phyloP scores from a whole-genome alignment of 495 filamentous ascomycete species.

The Cercophora scortea region DNA sequence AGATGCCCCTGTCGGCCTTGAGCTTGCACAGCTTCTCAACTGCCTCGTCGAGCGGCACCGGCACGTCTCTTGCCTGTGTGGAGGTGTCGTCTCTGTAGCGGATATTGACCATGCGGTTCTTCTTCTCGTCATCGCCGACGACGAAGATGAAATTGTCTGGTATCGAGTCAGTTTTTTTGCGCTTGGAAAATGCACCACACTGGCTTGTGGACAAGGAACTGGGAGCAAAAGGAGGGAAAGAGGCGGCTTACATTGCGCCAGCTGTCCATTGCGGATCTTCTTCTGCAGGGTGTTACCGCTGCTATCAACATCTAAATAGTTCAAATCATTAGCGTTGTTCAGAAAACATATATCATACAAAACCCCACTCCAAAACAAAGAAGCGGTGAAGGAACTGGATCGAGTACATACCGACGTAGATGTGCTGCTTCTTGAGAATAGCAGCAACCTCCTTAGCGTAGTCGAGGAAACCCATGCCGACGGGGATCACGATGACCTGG shows the following conservation, averaged over 20 bases:
- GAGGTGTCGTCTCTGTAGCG: conserved; percentile 81
- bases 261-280: conserved; percentile 85
- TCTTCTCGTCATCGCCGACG: conserved; percentile 76
- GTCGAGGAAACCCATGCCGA: conserved; percentile 74
- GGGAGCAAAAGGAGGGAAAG: neutral
- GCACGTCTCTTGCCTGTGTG: conserved; percentile 60
- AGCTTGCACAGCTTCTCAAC: conserved; percentile 64
- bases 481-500: conserved; percentile 86
- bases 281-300: conserved; percentile 90
- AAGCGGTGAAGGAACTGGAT: neutral
- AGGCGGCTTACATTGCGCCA: conserved; percentile 83
- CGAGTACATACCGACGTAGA: conserved; percentile 40
- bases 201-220: neutral
- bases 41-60: conserved; percentile 70
- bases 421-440: conserved; percentile 41
- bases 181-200: neutral
- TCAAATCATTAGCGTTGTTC: neutral
- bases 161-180: conserved; percentile 4
- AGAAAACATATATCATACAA: neutral
- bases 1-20: conserved; percentile 41
- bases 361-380: no score
- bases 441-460: conserved; percentile 78
- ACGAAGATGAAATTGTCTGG: conserved; percentile 45
- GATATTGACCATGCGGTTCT: conserved; percentile 73
- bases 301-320: conserved; percentile 62